phyloP scores from a whole-genome alignment of 176 grass and related monocot species.

The Chrysopogon serrulatus region DNA sequence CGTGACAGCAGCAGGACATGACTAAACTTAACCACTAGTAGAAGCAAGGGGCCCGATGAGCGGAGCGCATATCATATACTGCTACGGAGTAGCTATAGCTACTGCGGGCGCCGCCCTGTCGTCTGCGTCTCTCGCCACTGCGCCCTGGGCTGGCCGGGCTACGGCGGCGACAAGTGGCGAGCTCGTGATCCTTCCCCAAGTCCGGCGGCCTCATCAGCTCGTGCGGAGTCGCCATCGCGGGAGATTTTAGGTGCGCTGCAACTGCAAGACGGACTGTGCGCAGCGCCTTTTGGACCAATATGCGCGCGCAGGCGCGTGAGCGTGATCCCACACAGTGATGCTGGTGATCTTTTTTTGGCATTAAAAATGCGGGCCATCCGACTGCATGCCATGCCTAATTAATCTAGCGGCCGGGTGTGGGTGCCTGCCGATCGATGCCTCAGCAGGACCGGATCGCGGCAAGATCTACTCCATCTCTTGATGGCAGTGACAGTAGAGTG shows the following conservation, averaged over 20 bases:
- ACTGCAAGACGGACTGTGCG: conserved; percentile 3
- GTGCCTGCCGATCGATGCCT: too few relatives aligned
- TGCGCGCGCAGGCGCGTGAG: too few relatives aligned
- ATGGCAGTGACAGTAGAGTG: not conserved
- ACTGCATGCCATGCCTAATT: too few relatives aligned
- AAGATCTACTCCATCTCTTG: too few relatives aligned
- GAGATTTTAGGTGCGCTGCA: conserved; percentile 36
- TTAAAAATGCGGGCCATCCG: conserved; percentile 18
- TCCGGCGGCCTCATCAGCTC: not conserved
- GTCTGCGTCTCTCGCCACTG: too few relatives aligned
- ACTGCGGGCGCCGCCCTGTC: too few relatives aligned
- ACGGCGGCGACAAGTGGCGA: conserved; percentile 22
- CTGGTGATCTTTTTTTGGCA: not conserved
- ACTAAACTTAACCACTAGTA: not conserved
- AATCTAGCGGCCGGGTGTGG: conserved; percentile 6
- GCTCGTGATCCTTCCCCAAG: conserved; percentile 21
- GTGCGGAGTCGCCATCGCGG: conserved; percentile 20
- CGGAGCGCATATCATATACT: too few relatives aligned
- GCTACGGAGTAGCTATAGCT: too few relatives aligned
- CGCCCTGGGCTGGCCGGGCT: too few relatives aligned
- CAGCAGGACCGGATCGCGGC: not conserved
- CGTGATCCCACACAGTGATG: not conserved
- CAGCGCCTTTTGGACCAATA: not conserved
- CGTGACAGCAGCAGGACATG: conserved; percentile 23
- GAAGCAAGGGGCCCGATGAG: too few relatives aligned